A percentile compares a stretch with the other conserved stretches of the same genome.
Conservation (phyloP, 225 moss, liverwort and hornwort species). For the Asterella californica region DNA sequence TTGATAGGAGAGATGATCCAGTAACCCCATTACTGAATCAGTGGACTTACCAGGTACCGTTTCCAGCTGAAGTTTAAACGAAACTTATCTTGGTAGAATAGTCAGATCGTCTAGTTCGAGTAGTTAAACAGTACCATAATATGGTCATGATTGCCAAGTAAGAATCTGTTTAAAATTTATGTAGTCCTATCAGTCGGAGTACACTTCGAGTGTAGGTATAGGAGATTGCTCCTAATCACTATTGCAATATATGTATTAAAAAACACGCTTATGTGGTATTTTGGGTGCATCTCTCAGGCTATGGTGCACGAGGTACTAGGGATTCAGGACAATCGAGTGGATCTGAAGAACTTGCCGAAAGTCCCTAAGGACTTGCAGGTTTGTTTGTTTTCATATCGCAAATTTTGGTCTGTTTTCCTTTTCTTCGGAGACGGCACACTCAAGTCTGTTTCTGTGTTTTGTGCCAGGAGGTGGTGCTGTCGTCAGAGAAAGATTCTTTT, state of each 20-base stretch:
- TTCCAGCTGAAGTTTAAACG: too few species aligned
- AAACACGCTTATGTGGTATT: neutral
- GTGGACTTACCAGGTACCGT: constrained; percentile 94
- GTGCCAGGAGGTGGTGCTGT: constrained; percentile 83
- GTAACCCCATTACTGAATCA: constrained; percentile 94
- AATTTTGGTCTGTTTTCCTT: neutral
- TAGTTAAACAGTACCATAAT: neutral
- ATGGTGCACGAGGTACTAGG: constrained; percentile 99
- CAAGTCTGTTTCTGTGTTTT: neutral
- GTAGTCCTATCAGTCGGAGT: neutral
- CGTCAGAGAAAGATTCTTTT: constrained; percentile 93
- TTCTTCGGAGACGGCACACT: neutral
- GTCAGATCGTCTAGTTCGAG: neutral
- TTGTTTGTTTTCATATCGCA: constrained; percentile 1
- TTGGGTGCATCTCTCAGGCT: constrained; percentile 47
- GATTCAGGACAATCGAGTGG: constrained; percentile 90
- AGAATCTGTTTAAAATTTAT: neutral
- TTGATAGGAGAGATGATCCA: constrained; percentile 97
- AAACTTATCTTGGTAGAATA: too few species aligned
- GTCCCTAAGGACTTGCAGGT: constrained; percentile 98
- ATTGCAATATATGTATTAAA: neutral
- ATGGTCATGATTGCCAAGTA: neutral
- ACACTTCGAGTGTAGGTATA: neutral
- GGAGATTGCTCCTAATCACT: neutral
- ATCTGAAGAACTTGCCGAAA: constrained; percentile 78